These are phyloP conservation scores for Smittium culicis DNA, from an alignment of 371 early-diverging fungal species.

Conservation along the genomic window DNA sequence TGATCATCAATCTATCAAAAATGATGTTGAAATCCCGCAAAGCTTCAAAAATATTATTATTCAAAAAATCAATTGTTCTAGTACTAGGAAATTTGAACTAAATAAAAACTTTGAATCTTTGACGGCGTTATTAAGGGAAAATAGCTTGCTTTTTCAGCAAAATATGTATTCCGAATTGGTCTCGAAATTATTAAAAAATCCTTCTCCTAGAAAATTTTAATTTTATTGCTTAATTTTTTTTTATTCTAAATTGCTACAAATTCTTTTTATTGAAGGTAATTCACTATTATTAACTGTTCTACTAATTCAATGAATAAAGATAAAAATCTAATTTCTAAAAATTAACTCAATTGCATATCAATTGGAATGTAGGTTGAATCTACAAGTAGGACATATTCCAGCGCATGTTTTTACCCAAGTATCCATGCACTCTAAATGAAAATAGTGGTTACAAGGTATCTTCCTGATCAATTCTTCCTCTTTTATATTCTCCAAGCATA, in stretches of 20 bases:
- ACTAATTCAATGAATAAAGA: not conserved
- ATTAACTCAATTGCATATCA: too few relatives aligned
- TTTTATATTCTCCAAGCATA: conserved; percentile 9
- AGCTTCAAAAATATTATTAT: not conserved
- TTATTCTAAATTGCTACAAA: too few relatives aligned
- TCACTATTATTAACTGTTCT: too few relatives aligned
- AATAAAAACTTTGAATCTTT: not conserved
- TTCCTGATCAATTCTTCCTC: conserved; percentile 3
- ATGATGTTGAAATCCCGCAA: not conserved
- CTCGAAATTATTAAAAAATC: too few relatives aligned
- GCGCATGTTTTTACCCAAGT: not conserved
- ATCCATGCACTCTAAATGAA: conserved; percentile 9
- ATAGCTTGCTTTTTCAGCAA: not conserved
- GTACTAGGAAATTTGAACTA: too few relatives aligned
- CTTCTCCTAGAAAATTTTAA: not conserved
- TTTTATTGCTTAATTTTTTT: not conserved
- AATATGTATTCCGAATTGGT: not conserved
- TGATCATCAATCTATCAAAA: too few relatives aligned
- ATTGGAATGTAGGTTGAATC: not conserved
- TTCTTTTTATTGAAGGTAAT: too few relatives aligned
- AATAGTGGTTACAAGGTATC: conserved; percentile 10
- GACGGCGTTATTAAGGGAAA: not conserved
- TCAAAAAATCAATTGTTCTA: too few relatives aligned
- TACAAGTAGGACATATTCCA: conserved; percentile 8
- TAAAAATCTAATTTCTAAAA: too few relatives aligned